Base-by-base conservation (phyloP, 2,329 filamentous ascomycete genomes). In the Cryphonectria japonica region DNA sequence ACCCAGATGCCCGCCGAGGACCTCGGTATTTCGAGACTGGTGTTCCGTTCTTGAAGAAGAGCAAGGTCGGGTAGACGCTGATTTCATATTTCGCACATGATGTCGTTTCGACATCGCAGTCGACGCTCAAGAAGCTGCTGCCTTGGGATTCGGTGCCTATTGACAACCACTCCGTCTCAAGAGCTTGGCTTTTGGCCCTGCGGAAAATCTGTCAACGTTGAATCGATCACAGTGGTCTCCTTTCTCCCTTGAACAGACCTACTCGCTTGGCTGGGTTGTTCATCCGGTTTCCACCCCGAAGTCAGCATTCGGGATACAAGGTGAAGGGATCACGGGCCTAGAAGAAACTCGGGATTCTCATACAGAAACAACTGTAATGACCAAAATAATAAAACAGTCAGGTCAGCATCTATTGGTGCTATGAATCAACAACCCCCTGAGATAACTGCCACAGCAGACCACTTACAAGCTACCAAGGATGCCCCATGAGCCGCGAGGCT, bases 81-180 rank as follows among this genome's bases (percentile, higher is more conserved):
- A 69, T 59, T 16, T 69, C 71, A 22, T 74, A 60, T n/a, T 69
- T 59, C 29, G 65, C 66, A 41, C 76, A 78, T 8, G 69, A 34
- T 26, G 34, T 66, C 14, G 68, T 52, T 19, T 71, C 50, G 2
- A 34, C 54, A 13, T 69, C 69, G 68, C 76, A 78, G 72, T 78
- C 74, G 54, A 78, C 61, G 67, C 75, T 76, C 19, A 77, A 39
- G 4, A 77, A 70, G 2, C 64, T 65, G 2, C 66, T 65, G 32
- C 71, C n/a, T 7, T 66, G n/a, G 26, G 65, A 66, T 13, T 64
- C 61, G 0, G 69, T 69, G 2, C 39, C 62, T 14, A 73, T 73
- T 8, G 72, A 60, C 1, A 70, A 26, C 76, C 76, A 78, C 70
- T 77, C 75, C 9, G 57, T 50, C 63, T 76, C 74, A 29, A 77